A percentile compares a stretch with the other conserved stretches of the same genome.
Evolutionary conservation across 1,284 basidiomycete species (phyloP).

Genomic region (Pseudozyma hubeiensis): DNA sequence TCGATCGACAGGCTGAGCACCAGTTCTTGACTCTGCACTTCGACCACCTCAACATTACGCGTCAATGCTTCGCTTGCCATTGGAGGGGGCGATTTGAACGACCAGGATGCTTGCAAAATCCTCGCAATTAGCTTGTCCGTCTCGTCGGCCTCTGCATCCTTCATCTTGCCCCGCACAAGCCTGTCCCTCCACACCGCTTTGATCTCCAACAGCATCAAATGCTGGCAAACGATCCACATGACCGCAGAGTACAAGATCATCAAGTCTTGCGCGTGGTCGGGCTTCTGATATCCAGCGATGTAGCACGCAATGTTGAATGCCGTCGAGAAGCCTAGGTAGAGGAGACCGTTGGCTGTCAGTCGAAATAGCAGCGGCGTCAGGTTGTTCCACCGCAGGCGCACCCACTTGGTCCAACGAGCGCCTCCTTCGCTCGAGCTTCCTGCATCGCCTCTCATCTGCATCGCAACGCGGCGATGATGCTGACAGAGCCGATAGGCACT

Average conservation of each 20-base stretch:
- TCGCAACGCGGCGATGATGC: slow-evolving; percentile 26
- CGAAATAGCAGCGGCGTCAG: slow-evolving; percentile 52
- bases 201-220: slow-evolving; percentile 51
- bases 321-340: slow-evolving; percentile 51
- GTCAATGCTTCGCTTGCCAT: not conserved
- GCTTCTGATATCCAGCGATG: slow-evolving; percentile 26
- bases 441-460: slow-evolving; percentile 4
- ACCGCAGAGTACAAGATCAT: slow-evolving; percentile 51
- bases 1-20: slow-evolving; percentile 24
- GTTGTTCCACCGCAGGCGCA: slow-evolving; percentile 28
- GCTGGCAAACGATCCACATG: slow-evolving; percentile 57
- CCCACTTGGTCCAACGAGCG: slow-evolving; percentile 14
- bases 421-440: slow-evolving; percentile 1
- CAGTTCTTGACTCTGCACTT: slow-evolving; percentile 7
- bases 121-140: slow-evolving; percentile 26
- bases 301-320: slow-evolving; percentile 58
- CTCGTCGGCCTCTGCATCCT: slow-evolving; percentile 9
- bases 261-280: slow-evolving; percentile 46
- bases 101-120: slow-evolving; percentile 24
- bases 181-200: slow-evolving; percentile 36
- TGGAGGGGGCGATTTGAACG: slow-evolving; percentile 4
- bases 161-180: not conserved
- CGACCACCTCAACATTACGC: not conserved
- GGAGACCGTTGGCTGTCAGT: slow-evolving; percentile 49
- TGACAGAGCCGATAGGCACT: slow-evolving; percentile 47